These are phyloP conservation scores for Sicyos edulis DNA, from an alignment of 306 rosid genomes.

Conservation along the genomic window DNA sequence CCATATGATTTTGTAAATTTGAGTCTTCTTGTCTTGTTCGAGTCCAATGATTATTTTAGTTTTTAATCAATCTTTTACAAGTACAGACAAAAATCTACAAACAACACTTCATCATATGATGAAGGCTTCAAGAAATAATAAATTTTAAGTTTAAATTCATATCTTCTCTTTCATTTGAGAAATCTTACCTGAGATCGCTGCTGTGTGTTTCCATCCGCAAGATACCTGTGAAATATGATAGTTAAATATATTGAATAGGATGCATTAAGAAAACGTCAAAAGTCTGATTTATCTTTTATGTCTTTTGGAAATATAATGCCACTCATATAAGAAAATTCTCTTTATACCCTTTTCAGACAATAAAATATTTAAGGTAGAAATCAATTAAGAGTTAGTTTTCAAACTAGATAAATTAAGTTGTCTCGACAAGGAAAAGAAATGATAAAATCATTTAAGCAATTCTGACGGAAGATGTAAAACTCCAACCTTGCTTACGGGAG, in stretches of 20 bases:
- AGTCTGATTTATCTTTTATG: not conserved
- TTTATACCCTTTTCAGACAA: not conserved
- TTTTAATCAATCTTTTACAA: not conserved
- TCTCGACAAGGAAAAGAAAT: slow-evolving; percentile 1
- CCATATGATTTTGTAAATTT: not conserved
- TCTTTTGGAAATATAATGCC: not conserved
- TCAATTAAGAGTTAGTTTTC: not conserved
- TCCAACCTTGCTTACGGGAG: slow-evolving; percentile 64
- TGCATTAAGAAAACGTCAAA: not conserved
- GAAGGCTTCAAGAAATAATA: not conserved
- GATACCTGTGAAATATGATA: slow-evolving; percentile 47
- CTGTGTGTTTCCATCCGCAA: slow-evolving; percentile 98
- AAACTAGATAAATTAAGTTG: not conserved
- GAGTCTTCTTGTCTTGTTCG: not conserved
- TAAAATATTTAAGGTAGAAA: not conserved
- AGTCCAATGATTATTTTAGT: not conserved
- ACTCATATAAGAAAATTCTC: not conserved
- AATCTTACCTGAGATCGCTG: slow-evolving; percentile 69
- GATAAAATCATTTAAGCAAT: not conserved
- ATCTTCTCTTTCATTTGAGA: not conserved
- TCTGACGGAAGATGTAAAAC: slow-evolving; percentile 1
- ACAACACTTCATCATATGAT: not conserved
- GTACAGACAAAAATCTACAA: not conserved
- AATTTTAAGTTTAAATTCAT: not conserved
- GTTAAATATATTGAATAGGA: slow-evolving; percentile 16